phyloP scores from a whole-genome alignment of 2,329 filamentous ascomycete species.

The Pseudocercospora vitis region DNA sequence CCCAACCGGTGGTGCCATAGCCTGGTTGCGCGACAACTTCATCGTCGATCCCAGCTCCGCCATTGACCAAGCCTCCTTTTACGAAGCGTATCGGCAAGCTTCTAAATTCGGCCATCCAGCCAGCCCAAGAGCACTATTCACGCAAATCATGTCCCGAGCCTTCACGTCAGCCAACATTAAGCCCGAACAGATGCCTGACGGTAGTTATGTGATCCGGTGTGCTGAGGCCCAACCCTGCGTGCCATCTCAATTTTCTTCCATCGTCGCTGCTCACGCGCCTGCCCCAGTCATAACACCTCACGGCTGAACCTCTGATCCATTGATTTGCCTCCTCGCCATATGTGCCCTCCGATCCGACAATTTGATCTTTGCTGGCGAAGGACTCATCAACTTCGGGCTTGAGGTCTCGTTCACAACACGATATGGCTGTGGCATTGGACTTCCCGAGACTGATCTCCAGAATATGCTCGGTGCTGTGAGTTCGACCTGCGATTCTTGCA shows the following conservation, averaged over 20 bases:
- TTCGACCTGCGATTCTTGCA: neutral
- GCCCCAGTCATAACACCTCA: no score
- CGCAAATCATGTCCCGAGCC: neutral
- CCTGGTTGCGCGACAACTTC: conserved; percentile 3
- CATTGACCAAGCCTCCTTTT: neutral
- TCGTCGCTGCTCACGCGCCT: no score
- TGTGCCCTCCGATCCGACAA: neutral
- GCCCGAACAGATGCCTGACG: neutral
- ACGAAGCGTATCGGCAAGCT: conserved; percentile 1
- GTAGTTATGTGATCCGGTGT: neutral
- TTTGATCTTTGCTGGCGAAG: neutral
- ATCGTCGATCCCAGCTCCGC: conserved; percentile 1
- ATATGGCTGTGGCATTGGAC: neutral
- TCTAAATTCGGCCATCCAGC: neutral
- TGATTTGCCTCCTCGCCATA: neutral
- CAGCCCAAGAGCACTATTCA: neutral
- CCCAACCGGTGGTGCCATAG: neutral
- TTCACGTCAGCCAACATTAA: neutral
- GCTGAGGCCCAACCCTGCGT: no score
- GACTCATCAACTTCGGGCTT: neutral
- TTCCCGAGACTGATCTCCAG: neutral
- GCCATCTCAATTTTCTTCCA: no score
- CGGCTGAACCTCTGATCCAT: no score
- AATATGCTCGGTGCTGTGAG: neutral
- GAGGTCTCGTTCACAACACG: neutral